Evolutionary conservation across 1,284 basidiomycete genomes (phyloP).

Genomic region (Ganoderma lingzhi): DNA sequence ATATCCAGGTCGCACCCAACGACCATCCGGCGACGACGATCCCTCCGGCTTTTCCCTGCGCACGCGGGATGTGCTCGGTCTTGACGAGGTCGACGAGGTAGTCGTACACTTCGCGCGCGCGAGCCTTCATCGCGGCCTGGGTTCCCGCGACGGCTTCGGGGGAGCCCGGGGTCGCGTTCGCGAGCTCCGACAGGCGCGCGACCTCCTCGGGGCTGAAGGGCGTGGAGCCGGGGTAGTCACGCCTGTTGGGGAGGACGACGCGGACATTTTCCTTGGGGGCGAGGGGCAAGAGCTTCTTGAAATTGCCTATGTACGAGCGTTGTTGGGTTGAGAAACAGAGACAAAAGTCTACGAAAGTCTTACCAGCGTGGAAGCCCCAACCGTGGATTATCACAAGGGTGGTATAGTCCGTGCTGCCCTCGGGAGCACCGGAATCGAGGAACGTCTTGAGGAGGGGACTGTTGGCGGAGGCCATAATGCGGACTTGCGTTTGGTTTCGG

Average conservation of each 20-base stretch:
- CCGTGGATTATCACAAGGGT: slow-evolving; percentile 20
- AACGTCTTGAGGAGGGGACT: neutral
- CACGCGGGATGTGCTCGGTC: slow-evolving; percentile 27
- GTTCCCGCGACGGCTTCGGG: slow-evolving; percentile 11
- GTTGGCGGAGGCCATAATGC: neutral
- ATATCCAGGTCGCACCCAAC: slow-evolving; percentile 18
- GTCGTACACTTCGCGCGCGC: slow-evolving; percentile 34
- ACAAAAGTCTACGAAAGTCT: neutral
- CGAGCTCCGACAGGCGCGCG: slow-evolving; percentile 19
- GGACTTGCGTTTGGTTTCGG: too few species aligned
- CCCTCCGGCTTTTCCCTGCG: slow-evolving; percentile 15
- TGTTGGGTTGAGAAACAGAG: neutral
- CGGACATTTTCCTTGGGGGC: slow-evolving; percentile 18
- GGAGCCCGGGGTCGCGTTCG: slow-evolving; percentile 6
- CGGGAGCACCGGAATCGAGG: slow-evolving; percentile 5
- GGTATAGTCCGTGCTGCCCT: slow-evolving; percentile 13
- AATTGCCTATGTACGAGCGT: slow-evolving; percentile 10
- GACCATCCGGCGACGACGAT: slow-evolving; percentile 29
- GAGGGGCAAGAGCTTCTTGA: slow-evolving; percentile 23
- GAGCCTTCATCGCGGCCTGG: slow-evolving; percentile 20
- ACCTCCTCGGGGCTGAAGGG: slow-evolving; percentile 35
- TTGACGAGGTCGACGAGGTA: slow-evolving; percentile 39
- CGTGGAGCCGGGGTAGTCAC: slow-evolving; percentile 24
- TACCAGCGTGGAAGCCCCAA: neutral
- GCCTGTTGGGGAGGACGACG: slow-evolving; percentile 24